Conservation (phyloP, 2,329 filamentous ascomycete species). For the Plenodomus biglobosus region DNA sequence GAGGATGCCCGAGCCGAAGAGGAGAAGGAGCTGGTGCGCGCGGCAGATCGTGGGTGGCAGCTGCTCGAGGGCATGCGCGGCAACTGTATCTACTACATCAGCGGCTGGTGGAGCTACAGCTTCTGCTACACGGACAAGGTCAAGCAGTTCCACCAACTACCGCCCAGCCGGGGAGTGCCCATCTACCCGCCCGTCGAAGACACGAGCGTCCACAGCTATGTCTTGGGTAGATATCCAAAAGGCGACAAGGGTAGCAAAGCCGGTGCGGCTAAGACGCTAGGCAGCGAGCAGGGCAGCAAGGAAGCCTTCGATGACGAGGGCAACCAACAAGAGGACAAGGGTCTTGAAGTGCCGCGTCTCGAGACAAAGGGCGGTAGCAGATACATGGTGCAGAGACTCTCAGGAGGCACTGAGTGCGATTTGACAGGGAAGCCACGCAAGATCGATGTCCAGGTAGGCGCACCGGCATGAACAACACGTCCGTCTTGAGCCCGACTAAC, state of each 20-base stretch:
- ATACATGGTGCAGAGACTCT: slow-evolving; percentile 81
- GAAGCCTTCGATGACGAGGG: slow-evolving; percentile 34
- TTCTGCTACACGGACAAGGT: slow-evolving; percentile 90
- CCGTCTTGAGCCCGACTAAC: slow-evolving; percentile 4
- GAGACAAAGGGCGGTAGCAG: slow-evolving; percentile 81
- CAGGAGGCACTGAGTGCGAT: slow-evolving; percentile 80
- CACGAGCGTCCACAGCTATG: slow-evolving; percentile 71
- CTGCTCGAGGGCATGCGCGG: slow-evolving; percentile 76
- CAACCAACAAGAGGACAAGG: slow-evolving; percentile 25
- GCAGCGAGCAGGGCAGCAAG: slow-evolving; percentile 34
- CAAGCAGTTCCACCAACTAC: slow-evolving; percentile 84
- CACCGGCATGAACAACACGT: not conserved
- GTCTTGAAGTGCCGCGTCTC: slow-evolving; percentile 59
- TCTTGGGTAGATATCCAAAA: slow-evolving; percentile 65
- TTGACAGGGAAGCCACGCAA: slow-evolving; percentile 78
- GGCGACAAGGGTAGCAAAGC: slow-evolving; percentile 23
- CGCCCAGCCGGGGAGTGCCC: slow-evolving; percentile 67
- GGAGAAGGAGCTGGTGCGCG: slow-evolving; percentile 75
- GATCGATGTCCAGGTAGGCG: slow-evolving; percentile 71
- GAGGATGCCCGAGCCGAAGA: slow-evolving; percentile 71
- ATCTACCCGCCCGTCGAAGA: slow-evolving; percentile 75
- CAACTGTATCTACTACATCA: slow-evolving; percentile 78
- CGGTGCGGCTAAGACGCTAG: slow-evolving; percentile 33
- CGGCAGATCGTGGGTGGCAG: slow-evolving; percentile 76
- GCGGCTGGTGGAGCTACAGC: slow-evolving; percentile 94